Evolutionary conservation across 495 filamentous ascomycete genomes (phyloP), one percentile per base, ranked within the genome.

Genomic region (Penicillium flavigenum): DNA sequence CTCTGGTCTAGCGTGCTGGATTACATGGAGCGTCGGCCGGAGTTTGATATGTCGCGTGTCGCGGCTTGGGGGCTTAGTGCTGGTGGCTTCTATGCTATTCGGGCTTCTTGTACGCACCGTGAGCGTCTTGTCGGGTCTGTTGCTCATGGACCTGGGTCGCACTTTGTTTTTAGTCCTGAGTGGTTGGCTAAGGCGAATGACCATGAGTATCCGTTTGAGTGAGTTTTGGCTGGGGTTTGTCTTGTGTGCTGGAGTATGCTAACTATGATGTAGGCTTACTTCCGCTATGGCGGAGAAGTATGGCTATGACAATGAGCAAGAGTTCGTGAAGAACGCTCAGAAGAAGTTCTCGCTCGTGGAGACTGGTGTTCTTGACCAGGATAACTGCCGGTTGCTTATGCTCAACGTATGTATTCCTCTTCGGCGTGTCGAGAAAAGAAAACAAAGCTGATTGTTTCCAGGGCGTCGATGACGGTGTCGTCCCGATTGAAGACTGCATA

Each of bases 141-240:
- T n/a, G 86, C 87, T 26, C 84, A 89, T 68, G 88, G 89, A 0
- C 87, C 87, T 9, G 89, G 89, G 0, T 76, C 73, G 45, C 89
- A 92, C 67, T 79, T 86, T 61, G 89, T 91, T 69, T 87, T 88
- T 60, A 78, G 79, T 26, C 51, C 55, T 1, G 82, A 81, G 51
- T 91, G 89, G 89, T 63, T 92, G 61, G 75, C 80, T 24, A 74
- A 73, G 52, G 85, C 85, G 0, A 85, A 91, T 59, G 83, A 86
- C 27, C 84, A 89, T 57, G 89, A 92, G 71, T 93, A 93, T 72
- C 89, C 89, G 10, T 91, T 91, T 65, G 69, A 76, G 79, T 86
- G 54, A 73, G 80, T 79, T 11, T 32, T 54, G 50, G n/a, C 38
- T 24, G n/a, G 26, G 2, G 11, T 11, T 32, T 5, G 20, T 47